A percentile compares a stretch with the other conserved stretches of the same genome.
phyloP scores from a whole-genome alignment of 495 filamentous ascomycete genomes.

The Rusavskia elegans region DNA sequence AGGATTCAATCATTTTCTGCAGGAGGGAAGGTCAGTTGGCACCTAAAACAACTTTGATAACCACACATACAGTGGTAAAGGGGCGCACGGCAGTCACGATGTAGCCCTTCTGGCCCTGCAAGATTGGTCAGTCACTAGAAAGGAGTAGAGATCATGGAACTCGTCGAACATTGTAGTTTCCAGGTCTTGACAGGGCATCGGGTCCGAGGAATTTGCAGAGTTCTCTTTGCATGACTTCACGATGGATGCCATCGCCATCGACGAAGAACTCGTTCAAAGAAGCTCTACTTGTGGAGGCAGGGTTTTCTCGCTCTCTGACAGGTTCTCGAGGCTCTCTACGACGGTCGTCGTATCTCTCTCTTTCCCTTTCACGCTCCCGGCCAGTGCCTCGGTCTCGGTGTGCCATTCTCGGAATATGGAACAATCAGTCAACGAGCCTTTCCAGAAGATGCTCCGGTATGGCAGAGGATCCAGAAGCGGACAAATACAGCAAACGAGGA shows the following conservation, averaged over 20 bases:
- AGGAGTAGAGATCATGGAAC: background rate
- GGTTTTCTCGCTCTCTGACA: background rate
- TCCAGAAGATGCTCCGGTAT: background rate
- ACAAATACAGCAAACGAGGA: constrained; percentile 1
- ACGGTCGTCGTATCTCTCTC: background rate
- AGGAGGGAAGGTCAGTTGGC: background rate
- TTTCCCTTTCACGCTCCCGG: background rate
- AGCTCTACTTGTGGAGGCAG: background rate
- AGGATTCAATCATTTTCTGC: constrained; percentile 13
- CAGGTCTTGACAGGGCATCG: constrained; percentile 78
- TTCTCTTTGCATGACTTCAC: constrained; percentile 88
- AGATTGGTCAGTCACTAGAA: constrained; percentile 1
- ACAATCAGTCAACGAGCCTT: background rate
- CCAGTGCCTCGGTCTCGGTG: background rate
- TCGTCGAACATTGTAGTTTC: constrained; percentile 56
- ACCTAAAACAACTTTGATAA: background rate
- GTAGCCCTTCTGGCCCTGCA: constrained; percentile 12
- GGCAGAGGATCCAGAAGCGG: background rate
- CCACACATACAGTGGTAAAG: constrained; percentile 11
- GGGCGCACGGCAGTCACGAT: constrained; percentile 13
- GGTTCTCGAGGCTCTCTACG: constrained; percentile 2
- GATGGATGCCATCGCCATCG: constrained; percentile 75
- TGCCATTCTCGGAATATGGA: background rate
- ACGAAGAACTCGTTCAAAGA: constrained; percentile 64
- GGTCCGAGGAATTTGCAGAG: constrained; percentile 88